Base-by-base conservation (phyloP, 75 land plant genomes). In the Larix kaempferi region DNA sequence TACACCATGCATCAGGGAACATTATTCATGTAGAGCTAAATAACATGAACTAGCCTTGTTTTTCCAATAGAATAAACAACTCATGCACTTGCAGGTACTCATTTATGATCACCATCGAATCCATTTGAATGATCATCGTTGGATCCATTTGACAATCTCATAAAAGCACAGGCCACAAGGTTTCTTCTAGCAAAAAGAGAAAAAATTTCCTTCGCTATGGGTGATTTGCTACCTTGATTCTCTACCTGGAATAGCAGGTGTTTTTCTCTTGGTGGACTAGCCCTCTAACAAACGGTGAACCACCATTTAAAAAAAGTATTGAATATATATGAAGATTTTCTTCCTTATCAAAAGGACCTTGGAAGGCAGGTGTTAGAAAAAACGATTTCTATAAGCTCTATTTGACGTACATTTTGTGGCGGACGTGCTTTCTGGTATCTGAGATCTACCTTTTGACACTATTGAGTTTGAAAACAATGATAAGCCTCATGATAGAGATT, bases 401-500 rank as follows among this genome's bases (percentile, higher is more conserved):
- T 86, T 98, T 80, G 99, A 98, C 71, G 22, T 98, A 57, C 86
- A 85, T 71, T 98, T 93, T 77, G 52, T 81, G 73, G 87, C 87
- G 74, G 99, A 98, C 80, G 83, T 98, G 74, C 89, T 98, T 11
- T 89, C 91, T 71, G 94, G 99, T 3, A 90, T 92, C 21, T 83
- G 79, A 80, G 86, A 85, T 77, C 37, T 80, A 15, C 72, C 60
- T 56, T 41, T 77, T 5, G 73, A 60, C 27, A 54, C 74, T 26
- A 26, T 57, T 59, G 86, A 88, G 72, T 59, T 37, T 55, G 78
- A 62, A 54, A 23, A 75, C 56, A 80, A 73, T 71, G 91, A 82
- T 57, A 85, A 81, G 33, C 44, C 4, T 6, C 44, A 77, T 2
- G 78, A 60, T 59, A 80, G 12, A 57, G 15, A 76, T 63, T 16